Percentiles rank a stretch among this genome's conserved stretches.
phyloP scores from a whole-genome alignment of 1,284 basidiomycete genomes.

The Sporisorium exsertum region DNA sequence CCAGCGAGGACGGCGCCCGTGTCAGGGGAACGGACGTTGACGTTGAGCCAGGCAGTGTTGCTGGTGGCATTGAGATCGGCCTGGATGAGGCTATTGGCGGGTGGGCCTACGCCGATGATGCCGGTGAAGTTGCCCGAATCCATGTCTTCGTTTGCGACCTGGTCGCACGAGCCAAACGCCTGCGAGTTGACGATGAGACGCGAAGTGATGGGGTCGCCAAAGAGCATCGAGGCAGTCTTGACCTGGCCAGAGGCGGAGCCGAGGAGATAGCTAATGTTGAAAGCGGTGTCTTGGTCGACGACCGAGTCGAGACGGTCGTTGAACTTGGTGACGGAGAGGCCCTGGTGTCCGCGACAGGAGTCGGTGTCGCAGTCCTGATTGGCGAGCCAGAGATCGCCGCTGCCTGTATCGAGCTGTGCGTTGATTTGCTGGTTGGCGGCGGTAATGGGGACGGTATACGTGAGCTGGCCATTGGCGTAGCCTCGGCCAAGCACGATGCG shows the following conservation, averaged over 20 bases:
- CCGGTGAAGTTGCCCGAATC: conserved; percentile 57
- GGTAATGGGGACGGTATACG: conserved; percentile 54
- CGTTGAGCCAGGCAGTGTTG: conserved; percentile 41
- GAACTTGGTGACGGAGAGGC: conserved; percentile 40
- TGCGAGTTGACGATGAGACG: conserved; percentile 50
- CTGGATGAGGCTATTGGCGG: conserved; percentile 59
- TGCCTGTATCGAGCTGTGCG: conserved; percentile 62
- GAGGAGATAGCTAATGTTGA: conserved; percentile 56
- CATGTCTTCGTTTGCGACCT: conserved; percentile 52
- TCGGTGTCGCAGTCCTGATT: conserved; percentile 50
- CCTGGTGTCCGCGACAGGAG: conserved; percentile 43
- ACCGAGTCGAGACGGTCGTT: conserved; percentile 37
- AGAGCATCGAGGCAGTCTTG: conserved; percentile 46
- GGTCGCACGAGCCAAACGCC: conserved; percentile 52
- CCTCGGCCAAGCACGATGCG: conserved; percentile 49
- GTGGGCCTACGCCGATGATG: conserved; percentile 59
- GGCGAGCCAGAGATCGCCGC: conserved; percentile 59
- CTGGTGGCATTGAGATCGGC: conserved; percentile 43
- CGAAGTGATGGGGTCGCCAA: conserved; percentile 43
- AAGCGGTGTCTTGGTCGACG: conserved; percentile 40
- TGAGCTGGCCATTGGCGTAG: conserved; percentile 54
- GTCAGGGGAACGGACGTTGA: conserved; percentile 25
- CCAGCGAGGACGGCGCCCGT: conserved; percentile 58
- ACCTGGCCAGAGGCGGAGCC: conserved; percentile 54
- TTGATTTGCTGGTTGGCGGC: conserved; percentile 49